phyloP scores from a whole-genome alignment of 208 protist genomes.

The Borovskyia barvae region DNA sequence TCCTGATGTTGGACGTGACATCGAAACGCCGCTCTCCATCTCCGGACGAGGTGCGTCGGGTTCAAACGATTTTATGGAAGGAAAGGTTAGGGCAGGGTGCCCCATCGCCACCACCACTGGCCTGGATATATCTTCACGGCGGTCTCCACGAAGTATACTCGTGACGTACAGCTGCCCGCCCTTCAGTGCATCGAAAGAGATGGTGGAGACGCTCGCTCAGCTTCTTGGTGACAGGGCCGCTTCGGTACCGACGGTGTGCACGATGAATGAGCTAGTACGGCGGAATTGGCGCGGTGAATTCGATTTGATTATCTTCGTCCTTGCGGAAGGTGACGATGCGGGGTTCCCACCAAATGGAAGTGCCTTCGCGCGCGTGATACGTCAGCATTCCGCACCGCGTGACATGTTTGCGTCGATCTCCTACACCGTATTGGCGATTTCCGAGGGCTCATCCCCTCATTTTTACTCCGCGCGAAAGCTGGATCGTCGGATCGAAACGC shows the following conservation, averaged over 20 bases:
- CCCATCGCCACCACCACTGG: too few relatives aligned
- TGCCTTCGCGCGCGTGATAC: conserved; percentile 39
- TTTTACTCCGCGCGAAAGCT: conserved; percentile 38
- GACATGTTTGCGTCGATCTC: conserved; percentile 34
- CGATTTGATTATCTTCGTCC: conserved; percentile 38
- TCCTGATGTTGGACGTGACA: too few relatives aligned
- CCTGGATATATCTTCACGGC: too few relatives aligned
- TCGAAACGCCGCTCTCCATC: background rate
- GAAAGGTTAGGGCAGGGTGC: too few relatives aligned
- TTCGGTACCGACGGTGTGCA: conserved; percentile 10
- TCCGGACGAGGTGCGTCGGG: background rate
- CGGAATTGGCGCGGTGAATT: conserved; percentile 38
- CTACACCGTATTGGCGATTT: conserved; percentile 59
- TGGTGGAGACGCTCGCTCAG: conserved; percentile 13
- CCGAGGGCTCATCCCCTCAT: conserved; percentile 37
- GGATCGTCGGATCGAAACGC: conserved; percentile 53
- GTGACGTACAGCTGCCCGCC: too few relatives aligned
- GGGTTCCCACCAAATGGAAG: conserved; percentile 45
- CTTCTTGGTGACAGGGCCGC: conserved; percentile 13
- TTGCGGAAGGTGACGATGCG: conserved; percentile 29
- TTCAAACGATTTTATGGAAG: too few relatives aligned
- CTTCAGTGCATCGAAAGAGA: conserved; percentile 13
- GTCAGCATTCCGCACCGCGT: conserved; percentile 21
- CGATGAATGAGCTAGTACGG: conserved; percentile 31
- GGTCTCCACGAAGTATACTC: too few relatives aligned